Conservation (phyloP, 257 asterid genomes). For the Scutellaria galericulata region DNA sequence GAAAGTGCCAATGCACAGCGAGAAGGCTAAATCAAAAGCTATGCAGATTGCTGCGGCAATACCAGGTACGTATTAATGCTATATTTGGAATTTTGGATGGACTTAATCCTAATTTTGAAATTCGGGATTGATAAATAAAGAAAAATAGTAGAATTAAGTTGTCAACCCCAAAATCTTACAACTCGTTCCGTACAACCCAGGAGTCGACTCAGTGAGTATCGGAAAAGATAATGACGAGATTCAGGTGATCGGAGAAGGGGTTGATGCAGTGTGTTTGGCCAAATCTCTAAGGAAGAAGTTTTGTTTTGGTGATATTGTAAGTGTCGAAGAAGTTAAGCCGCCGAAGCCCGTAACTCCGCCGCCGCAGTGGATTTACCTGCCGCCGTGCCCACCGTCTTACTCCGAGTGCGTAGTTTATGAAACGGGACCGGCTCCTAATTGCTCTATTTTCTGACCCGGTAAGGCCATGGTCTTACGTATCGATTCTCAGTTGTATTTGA, state of each 20-base stretch:
- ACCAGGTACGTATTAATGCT: slow-evolving; percentile 6
- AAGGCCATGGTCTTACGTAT: no score
- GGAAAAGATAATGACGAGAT: slow-evolving; percentile 29
- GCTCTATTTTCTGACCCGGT: slow-evolving; percentile 17
- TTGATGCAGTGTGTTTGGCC: slow-evolving; percentile 44
- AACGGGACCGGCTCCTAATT: slow-evolving; percentile 12
- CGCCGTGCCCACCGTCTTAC: background rate
- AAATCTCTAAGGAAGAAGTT: slow-evolving; percentile 44
- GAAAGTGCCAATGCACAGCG: slow-evolving; percentile 28
- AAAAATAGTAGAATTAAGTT: no score
- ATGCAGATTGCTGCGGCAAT: slow-evolving; percentile 32
- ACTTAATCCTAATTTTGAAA: no score
- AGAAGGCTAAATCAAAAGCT: slow-evolving; percentile 35
- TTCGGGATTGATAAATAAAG: no score
- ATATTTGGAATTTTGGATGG: no score
- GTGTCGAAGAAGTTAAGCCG: slow-evolving; percentile 31
- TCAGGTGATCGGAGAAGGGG: slow-evolving; percentile 48
- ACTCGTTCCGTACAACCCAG: slow-evolving; percentile 15
- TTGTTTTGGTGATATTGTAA: slow-evolving; percentile 31
- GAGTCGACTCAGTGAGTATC: slow-evolving; percentile 39
- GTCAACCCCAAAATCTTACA: no score
- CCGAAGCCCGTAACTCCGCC: background rate
- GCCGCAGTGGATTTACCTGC: background rate
- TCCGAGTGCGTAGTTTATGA: background rate
- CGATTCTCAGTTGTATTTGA: no score